Evolutionary conservation across 23 red algal genomes (phyloP), one percentile per base, ranked within the genome.

Genomic region (Cyanidioschyzon merolae): DNA sequence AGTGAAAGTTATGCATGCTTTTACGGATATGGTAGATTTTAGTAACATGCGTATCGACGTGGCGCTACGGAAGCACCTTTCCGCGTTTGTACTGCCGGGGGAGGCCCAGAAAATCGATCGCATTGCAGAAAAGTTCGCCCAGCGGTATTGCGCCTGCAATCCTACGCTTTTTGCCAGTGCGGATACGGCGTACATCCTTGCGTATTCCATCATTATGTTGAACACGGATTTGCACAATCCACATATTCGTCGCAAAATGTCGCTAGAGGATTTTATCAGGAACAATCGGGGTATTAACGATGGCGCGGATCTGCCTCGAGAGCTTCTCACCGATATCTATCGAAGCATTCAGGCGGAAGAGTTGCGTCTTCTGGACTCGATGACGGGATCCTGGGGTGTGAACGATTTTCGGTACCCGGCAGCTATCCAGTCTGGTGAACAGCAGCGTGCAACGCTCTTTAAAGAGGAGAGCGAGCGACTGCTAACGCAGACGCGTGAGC

Each of bases 221-320:
- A 89, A 97, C 77, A 97, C 93, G 0, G 93, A 97, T 84, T 79
- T 83, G 58, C 93, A 97, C 76, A 90, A 90, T 67, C 84, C 85
- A 39, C 89, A 87, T 59, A 87, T 97, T 36, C 86, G 87, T 36
- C 84, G 86, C 29, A 97, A 97, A 77, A 97, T 97, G 93, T 90
- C 74, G 68, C 88, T 90, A 57, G 93, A 97, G 54, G 93, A 89
- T 37, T 97, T 97, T 76, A 80, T 97, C 7, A 80, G 85, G 76
- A 97, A 97, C 58, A 97, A 97, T 74, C 77, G 93, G 15, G 93
- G 93, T n/a, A 97, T 97, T 36, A 90, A 97, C 76, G 88, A 97
- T 77, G 93, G 93, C 0, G 88, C 79, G 37, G 93, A 97, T 77
- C 75, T 97, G 67, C 85, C 84, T 30, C 77, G 76, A 27, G 84